These are phyloP conservation scores for Boeremia lycopersici DNA, from an alignment of 2,329 filamentous ascomycete genomes.

Conservation along the genomic window DNA sequence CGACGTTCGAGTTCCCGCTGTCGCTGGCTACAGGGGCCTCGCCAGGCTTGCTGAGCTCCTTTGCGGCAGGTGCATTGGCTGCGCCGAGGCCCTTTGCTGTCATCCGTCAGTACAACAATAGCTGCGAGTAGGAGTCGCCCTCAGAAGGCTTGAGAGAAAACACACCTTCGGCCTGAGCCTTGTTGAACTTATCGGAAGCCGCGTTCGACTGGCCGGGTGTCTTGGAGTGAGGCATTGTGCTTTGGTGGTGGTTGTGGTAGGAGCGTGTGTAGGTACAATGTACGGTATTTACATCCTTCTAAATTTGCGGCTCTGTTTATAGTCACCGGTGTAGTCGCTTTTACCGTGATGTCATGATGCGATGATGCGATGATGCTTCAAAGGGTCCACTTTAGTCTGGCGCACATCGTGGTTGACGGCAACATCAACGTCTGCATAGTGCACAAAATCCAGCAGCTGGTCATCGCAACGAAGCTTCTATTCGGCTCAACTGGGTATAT, in stretches of 20 bases:
- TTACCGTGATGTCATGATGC: conserved; percentile 8
- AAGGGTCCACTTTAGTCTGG: conserved; percentile 11
- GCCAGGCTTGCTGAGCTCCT: conserved; percentile 18
- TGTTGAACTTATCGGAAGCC: conserved; percentile 26
- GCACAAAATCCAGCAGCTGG: neutral
- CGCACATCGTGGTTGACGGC: conserved; percentile 1
- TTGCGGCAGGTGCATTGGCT: conserved; percentile 23
- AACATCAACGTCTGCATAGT: neutral
- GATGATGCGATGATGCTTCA: conserved; percentile 8
- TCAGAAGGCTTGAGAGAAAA: neutral
- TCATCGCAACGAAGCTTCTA: neutral
- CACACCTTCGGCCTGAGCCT: conserved; percentile 24
- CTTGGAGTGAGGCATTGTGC: conserved; percentile 26
- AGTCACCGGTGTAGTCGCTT: neutral
- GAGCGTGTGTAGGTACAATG: neutral
- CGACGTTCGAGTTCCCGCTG: conserved; percentile 24
- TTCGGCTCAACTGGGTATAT: neutral
- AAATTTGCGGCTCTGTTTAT: conserved; percentile 4
- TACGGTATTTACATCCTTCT: too few relatives aligned
- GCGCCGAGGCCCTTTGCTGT: conserved; percentile 26
- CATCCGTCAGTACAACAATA: neutral
- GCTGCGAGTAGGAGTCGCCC: neutral
- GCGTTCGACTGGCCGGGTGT: conserved; percentile 27
- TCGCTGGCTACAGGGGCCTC: conserved; percentile 25
- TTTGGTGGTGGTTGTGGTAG: neutral